These are phyloP conservation scores for Nemania sp. DNA, from an alignment of 2,329 filamentous ascomycete genomes.

Conservation along the genomic window DNA sequence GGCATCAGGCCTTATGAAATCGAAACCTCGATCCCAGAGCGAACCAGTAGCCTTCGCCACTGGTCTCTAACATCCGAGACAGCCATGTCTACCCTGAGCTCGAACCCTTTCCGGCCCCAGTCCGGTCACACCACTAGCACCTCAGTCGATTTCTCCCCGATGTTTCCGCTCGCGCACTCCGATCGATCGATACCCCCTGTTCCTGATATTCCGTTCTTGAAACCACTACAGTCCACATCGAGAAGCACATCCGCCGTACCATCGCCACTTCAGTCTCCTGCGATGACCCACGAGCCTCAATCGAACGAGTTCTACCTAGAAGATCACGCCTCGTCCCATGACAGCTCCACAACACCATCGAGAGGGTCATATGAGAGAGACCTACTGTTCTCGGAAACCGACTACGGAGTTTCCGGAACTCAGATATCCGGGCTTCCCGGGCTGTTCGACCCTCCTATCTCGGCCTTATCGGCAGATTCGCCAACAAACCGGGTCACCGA, in stretches of 20 bases:
- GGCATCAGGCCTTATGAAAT: conserved; percentile 40
- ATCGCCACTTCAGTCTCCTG: conserved; percentile 13
- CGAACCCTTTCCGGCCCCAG: conserved; percentile 45
- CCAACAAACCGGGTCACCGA: neutral
- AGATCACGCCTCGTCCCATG: conserved; percentile 31
- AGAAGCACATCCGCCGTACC: conserved; percentile 3
- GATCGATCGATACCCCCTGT: conserved; percentile 22
- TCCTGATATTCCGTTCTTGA: conserved; percentile 18
- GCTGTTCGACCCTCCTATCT: conserved; percentile 23
- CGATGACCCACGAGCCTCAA: conserved; percentile 3
- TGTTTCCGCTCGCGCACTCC: conserved; percentile 23
- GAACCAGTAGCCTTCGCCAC: conserved; percentile 44
- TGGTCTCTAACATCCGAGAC: conserved; percentile 50
- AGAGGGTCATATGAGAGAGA: conserved; percentile 34
- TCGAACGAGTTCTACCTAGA: conserved; percentile 30
- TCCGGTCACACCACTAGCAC: conserved; percentile 51
- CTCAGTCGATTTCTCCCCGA: conserved; percentile 45
- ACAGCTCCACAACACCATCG: conserved; percentile 23
- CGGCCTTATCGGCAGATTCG: neutral
- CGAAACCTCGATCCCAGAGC: conserved; percentile 42
- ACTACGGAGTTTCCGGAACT: conserved; percentile 29
- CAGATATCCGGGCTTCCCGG: conserved; percentile 35
- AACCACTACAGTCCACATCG: neutral
- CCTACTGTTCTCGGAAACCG: conserved; percentile 33
- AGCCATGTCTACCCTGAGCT: conserved; percentile 46